phyloP scores from a whole-genome alignment of 2,329 filamentous ascomycete species.

The Clarireedia hainanense region DNA sequence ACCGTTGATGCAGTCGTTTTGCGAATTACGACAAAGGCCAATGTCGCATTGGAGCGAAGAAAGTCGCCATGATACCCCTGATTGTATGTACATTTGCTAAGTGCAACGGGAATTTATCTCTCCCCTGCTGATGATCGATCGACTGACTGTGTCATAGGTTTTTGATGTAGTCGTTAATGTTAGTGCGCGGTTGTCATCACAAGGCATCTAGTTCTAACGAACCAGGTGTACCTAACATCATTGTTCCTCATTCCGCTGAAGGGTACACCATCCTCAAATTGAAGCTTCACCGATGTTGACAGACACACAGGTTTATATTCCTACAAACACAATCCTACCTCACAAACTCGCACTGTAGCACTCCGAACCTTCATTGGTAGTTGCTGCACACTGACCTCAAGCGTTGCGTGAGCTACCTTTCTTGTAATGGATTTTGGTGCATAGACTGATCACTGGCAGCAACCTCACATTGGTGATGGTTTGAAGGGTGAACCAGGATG shows the following conservation, averaged over 20 bases:
- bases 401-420: constrained; percentile 40
- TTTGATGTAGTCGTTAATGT: constrained; percentile 52
- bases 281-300: neutral
- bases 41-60: constrained; percentile 56
- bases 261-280: constrained; percentile 32
- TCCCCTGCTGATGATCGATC: neutral
- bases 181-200: neutral
- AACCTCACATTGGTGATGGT: constrained; percentile 52
- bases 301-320: constrained; percentile 43
- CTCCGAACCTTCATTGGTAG: constrained; percentile 53
- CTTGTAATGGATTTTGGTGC: neutral
- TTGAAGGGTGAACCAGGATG: constrained; percentile 55
- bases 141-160: neutral
- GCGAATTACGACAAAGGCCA: constrained; percentile 45
- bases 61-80: constrained; percentile 50
- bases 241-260: constrained; percentile 55
- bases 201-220: neutral
- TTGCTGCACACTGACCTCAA: constrained; percentile 48
- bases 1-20: constrained; percentile 35
- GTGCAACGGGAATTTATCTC: neutral
- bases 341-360: constrained; percentile 43
- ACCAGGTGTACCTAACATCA: constrained; percentile 46
- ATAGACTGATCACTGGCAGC: constrained; percentile 26
- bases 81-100: constrained; percentile 34
- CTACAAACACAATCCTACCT: constrained; percentile 39